These are phyloP conservation scores for Earliella scabrosa DNA, from an alignment of 1,284 basidiomycete genomes.

Conservation along the genomic window DNA sequence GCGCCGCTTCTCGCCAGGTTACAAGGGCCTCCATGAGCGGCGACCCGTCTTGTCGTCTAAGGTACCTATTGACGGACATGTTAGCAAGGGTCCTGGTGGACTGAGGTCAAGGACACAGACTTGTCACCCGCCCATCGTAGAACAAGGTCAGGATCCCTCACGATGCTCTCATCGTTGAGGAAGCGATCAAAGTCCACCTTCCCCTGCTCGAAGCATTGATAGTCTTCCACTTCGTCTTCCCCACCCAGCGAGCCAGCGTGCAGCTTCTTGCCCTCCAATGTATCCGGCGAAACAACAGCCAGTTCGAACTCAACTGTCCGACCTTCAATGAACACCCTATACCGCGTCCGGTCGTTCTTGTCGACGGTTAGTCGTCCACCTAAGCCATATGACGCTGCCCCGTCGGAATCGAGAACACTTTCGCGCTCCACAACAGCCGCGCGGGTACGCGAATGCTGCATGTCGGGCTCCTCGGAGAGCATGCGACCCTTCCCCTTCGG, in stretches of 20 bases:
- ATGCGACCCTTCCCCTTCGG: constrained; percentile 32
- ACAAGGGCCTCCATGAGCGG: constrained; percentile 68
- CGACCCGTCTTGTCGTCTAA: constrained; percentile 63
- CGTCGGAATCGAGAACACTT: constrained; percentile 11
- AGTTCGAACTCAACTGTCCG: constrained; percentile 63
- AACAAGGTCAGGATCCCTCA: constrained; percentile 61
- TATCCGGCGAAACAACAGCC: constrained; percentile 46
- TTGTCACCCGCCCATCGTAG: constrained; percentile 67
- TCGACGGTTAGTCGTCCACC: constrained; percentile 57
- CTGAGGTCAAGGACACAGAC: constrained; percentile 50
- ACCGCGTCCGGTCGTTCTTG: constrained; percentile 53
- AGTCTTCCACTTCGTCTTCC: constrained; percentile 54
- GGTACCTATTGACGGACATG: constrained; percentile 48
- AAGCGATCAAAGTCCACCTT: constrained; percentile 60
- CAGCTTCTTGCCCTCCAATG: constrained; percentile 29
- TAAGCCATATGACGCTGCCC: constrained; percentile 42
- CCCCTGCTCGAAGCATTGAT: constrained; percentile 54
- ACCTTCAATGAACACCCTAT: constrained; percentile 61
- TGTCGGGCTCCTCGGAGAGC: constrained; percentile 21
- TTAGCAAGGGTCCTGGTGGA: too few relatives aligned
- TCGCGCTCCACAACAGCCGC: not conserved
- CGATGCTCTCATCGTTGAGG: constrained; percentile 56
- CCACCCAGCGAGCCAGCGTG: constrained; percentile 39
- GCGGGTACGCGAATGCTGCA: constrained; percentile 5
- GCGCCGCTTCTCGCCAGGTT: constrained; percentile 59